Evolutionary conservation across 2,329 filamentous ascomycete species (phyloP).

Genomic region (Pseudogymnoascus sp.): DNA sequence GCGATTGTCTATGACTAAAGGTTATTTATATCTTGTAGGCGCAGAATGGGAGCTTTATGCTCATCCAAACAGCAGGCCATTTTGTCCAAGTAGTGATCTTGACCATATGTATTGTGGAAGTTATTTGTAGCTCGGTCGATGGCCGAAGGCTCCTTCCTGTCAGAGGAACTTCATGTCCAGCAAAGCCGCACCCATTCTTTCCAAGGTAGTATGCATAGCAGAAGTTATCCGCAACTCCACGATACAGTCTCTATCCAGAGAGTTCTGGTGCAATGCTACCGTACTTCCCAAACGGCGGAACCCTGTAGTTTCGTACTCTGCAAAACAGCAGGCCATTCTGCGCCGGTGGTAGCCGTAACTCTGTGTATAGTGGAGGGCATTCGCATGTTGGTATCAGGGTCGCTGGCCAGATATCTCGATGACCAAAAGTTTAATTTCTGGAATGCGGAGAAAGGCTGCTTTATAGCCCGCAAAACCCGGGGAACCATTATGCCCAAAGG

Average conservation of each 20-base stretch:
- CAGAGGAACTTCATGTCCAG: neutral
- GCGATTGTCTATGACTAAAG: neutral
- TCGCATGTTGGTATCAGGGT: neutral
- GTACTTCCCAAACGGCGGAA: neutral
- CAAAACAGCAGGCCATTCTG: neutral
- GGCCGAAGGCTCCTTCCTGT: neutral
- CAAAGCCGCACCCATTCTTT: neutral
- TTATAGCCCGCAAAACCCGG: neutral
- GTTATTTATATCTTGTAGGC: neutral
- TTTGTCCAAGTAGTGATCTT: neutral
- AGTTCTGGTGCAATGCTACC: neutral
- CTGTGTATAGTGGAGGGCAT: neutral
- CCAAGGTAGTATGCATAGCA: neutral
- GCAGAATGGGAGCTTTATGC: neutral
- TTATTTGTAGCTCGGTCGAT: neutral
- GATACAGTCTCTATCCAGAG: neutral
- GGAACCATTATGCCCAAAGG: neutral
- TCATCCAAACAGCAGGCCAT: neutral
- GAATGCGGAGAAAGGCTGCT: neutral
- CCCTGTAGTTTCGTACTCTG: neutral
- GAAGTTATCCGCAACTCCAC: neutral
- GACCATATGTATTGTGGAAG: neutral
- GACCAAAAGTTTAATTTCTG: neutral
- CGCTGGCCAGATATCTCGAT: too few species aligned
- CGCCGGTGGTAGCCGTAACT: neutral